Evolutionary conservation across 164 flowering plant genomes (phyloP), one percentile per base, ranked within the genome.

Genomic region (Chimonanthus praecox): DNA sequence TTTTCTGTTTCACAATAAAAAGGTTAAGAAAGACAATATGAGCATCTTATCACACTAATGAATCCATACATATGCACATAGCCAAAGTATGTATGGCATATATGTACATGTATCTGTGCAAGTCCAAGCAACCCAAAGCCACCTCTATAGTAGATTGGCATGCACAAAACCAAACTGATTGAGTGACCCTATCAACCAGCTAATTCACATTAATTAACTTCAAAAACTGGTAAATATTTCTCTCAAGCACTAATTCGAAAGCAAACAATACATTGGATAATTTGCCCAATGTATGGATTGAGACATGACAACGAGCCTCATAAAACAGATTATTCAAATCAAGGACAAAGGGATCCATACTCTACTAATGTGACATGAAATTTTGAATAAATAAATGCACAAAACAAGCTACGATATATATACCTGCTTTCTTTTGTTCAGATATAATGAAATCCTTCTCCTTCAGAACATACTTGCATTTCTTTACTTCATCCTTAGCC

Each of bases 371-470:
- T 10, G 60, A 54, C 60, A 54, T 11, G 60, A 54, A 54, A 54
- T 54, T 54, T n/a, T n/a, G 16, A 13, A 54, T 4, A 8, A 66
- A 16, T 3, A 67, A 13, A 18, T 21, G 50, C 63, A 4, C 0
- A 44, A 20, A 75, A 62, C 79, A 68, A 58, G 20, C 63, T 8
- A 73, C 63, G 16, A n/a, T 3, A 60, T 6, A 10, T 54, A 69
- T 64, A 88, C 92, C 93, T 73, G 99, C 91, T 87, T 88, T 92
- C 79, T 76, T 84, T 79, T 93, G 99, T 76, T 88, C 90, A 68
- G 92, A 88, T 71, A 95, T 88, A 64, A 95, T 74, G 79, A 84
- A 94, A 77, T 93, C 97, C 78, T 78, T 87, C 83, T 93, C 97
- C 81, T 89, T 88, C 46, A 93, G 43, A 58, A 84, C 76, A 86